phyloP scores from a whole-genome alignment of 2,329 filamentous ascomycete genomes.

The Ophiobolus disseminans region DNA sequence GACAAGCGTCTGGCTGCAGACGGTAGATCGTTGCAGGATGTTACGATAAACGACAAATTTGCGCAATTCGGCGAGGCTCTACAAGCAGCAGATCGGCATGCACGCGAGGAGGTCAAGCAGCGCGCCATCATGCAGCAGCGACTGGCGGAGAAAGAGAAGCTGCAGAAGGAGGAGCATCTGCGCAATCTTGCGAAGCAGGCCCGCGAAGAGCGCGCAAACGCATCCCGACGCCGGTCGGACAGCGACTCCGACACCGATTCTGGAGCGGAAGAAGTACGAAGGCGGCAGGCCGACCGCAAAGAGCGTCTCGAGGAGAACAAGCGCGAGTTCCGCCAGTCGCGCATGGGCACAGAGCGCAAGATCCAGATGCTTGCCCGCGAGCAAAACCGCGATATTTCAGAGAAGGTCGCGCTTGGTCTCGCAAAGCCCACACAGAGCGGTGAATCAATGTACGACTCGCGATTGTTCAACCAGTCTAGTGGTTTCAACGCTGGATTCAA shows the following conservation, averaged over 20 bases:
- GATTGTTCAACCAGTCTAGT: constrained; percentile 91
- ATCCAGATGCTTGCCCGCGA: constrained; percentile 93
- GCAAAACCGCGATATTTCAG: constrained; percentile 94
- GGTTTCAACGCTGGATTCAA: constrained; percentile 94
- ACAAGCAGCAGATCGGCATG: constrained; percentile 92
- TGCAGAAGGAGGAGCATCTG: constrained; percentile 90
- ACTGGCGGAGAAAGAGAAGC: constrained; percentile 94
- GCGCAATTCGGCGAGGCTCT: constrained; percentile 94
- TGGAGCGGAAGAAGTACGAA: constrained; percentile 74
- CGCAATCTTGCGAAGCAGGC: constrained; percentile 89
- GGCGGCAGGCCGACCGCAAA: constrained; percentile 77
- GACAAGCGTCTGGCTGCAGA: constrained; percentile 96
- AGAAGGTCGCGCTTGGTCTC: constrained; percentile 92
- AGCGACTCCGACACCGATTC: constrained; percentile 53
- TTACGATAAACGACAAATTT: constrained; percentile 98
- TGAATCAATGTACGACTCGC: constrained; percentile 96
- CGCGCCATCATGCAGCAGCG: constrained; percentile 94
- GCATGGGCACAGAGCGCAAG: constrained; percentile 92
- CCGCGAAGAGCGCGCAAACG: constrained; percentile 75
- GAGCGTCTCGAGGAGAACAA: constrained; percentile 85
- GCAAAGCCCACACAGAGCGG: constrained; percentile 92
- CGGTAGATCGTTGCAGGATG: constrained; percentile 87
- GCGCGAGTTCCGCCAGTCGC: constrained; percentile 86
- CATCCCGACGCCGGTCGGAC: constrained; percentile 48
- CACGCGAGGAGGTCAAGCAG: constrained; percentile 92